Evolutionary conservation across 768 basidiomycete genomes (phyloP).

Genomic region (Tricholoma hemisulphureum): DNA sequence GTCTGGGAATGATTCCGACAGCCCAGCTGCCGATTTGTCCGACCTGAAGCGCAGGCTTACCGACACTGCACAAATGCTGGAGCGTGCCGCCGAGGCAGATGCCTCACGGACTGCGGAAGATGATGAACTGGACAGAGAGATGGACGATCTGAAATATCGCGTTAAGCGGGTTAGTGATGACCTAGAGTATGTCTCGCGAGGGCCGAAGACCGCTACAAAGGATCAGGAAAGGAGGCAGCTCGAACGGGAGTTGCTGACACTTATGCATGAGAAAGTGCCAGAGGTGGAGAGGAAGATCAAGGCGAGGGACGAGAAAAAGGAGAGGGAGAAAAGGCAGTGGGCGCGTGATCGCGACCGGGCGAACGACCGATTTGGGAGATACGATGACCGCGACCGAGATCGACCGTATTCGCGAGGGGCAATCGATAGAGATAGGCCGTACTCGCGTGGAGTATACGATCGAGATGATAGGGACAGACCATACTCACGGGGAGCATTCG

Average conservation of each 20-base stretch:
- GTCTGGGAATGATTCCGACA: constrained; percentile 65
- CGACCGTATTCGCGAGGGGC: constrained; percentile 32
- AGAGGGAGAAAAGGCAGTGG: constrained; percentile 78
- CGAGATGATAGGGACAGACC: constrained; percentile 26
- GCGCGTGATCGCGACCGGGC: constrained; percentile 75
- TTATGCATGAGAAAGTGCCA: constrained; percentile 91
- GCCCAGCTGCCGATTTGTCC: constrained; percentile 64
- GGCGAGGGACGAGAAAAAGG: constrained; percentile 70
- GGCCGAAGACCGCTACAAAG: constrained; percentile 66
- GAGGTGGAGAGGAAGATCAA: constrained; percentile 85
- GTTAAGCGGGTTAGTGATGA: constrained; percentile 89
- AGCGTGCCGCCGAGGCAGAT: constrained; percentile 65
- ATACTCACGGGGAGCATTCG: constrained; percentile 13
- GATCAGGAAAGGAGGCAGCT: constrained; percentile 85
- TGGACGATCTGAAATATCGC: constrained; percentile 80
- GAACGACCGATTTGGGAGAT: constrained; percentile 78
- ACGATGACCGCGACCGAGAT: constrained; percentile 50
- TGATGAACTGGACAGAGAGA: constrained; percentile 86
- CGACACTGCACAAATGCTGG: constrained; percentile 78
- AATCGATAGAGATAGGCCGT: constrained; percentile 52
- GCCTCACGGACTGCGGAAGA: constrained; percentile 71
- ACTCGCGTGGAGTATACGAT: constrained; percentile 46
- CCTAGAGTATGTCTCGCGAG: constrained; percentile 79
- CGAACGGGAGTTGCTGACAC: constrained; percentile 80
- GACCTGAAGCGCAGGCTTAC: constrained; percentile 84